Percentiles rank a stretch among this genome's conserved stretches.
These are phyloP conservation scores for Elsinoe necatrix DNA, from an alignment of 2,329 filamentous ascomycete genomes.

Conservation along the genomic window DNA sequence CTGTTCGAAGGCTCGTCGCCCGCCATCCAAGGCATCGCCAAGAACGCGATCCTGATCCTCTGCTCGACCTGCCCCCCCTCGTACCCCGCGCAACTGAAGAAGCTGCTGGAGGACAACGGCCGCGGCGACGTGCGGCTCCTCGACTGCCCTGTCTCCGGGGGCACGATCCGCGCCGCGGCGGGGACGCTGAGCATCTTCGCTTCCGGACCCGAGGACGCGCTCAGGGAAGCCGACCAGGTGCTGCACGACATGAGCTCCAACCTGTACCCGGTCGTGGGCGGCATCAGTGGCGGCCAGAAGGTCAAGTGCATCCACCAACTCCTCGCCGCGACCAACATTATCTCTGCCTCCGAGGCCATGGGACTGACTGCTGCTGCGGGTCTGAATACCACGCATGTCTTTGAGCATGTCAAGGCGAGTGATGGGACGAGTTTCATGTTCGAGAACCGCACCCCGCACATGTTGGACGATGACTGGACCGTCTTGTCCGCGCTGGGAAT, in stretches of 20 bases:
- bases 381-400: conserved; percentile 43
- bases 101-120: conserved; percentile 46
- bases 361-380: conserved; percentile 47
- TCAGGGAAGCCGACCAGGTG: conserved; percentile 50
- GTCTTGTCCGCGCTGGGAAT: conserved; percentile 39
- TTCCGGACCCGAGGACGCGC: conserved; percentile 44
- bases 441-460: conserved; percentile 47
- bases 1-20: conserved; percentile 52
- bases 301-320: conserved; percentile 53
- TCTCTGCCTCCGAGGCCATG: conserved; percentile 48
- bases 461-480: conserved; percentile 45
- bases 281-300: conserved; percentile 46
- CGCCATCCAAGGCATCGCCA: conserved; percentile 45
- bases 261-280: conserved; percentile 48
- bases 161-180: conserved; percentile 57
- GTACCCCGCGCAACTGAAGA: conserved; percentile 54
- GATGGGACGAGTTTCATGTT: conserved; percentile 46
- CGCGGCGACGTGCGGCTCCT: conserved; percentile 58
- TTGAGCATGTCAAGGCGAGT: conserved; percentile 39
- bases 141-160: conserved; percentile 65
- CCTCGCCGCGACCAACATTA: conserved; percentile 51
- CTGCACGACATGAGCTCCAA: conserved; percentile 60
- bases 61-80: conserved; percentile 63
- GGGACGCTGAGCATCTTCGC: conserved; percentile 72
- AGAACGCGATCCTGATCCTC: conserved; percentile 54